Conservation (phyloP, 345 rosid species). For the Corchorus capsularis region DNA sequence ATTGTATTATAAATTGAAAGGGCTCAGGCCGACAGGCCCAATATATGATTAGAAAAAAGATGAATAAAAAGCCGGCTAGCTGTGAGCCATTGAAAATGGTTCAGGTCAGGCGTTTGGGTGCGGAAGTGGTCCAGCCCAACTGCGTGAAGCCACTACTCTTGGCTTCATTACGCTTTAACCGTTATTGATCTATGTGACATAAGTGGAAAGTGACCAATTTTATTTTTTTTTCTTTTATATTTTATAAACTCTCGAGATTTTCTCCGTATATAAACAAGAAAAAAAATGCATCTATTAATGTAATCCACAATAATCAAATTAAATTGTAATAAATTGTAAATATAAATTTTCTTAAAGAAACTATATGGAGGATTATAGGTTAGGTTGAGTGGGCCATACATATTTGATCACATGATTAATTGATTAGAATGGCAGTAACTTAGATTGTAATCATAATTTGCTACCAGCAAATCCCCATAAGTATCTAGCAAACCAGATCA, state of each 20-base stretch:
- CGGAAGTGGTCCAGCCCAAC: slow-evolving; percentile 29
- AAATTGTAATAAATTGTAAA: too few relatives aligned
- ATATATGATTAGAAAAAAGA: neutral
- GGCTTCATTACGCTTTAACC: neutral
- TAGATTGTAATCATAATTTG: neutral
- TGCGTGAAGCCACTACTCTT: neutral
- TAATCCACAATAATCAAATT: too few relatives aligned
- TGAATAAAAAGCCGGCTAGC: neutral
- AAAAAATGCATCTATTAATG: too few relatives aligned
- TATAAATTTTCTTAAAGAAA: too few relatives aligned
- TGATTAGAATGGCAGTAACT: too few relatives aligned
- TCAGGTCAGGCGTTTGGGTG: neutral
- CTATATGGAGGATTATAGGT: too few relatives aligned
- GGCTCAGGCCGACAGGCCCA: slow-evolving; percentile 10
- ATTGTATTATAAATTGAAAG: too few relatives aligned
- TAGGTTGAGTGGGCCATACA: neutral
- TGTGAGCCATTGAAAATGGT: neutral
- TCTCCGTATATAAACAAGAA: too few relatives aligned
- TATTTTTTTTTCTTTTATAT: too few relatives aligned
- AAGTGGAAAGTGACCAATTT: too few relatives aligned
- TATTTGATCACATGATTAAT: neutral
- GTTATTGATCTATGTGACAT: too few relatives aligned
- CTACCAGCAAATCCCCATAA: neutral
- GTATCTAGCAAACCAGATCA: neutral
- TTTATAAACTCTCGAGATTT: too few relatives aligned